Conservation (phyloP, 208 protist genomes). For the Strigomonas culicis region DNA sequence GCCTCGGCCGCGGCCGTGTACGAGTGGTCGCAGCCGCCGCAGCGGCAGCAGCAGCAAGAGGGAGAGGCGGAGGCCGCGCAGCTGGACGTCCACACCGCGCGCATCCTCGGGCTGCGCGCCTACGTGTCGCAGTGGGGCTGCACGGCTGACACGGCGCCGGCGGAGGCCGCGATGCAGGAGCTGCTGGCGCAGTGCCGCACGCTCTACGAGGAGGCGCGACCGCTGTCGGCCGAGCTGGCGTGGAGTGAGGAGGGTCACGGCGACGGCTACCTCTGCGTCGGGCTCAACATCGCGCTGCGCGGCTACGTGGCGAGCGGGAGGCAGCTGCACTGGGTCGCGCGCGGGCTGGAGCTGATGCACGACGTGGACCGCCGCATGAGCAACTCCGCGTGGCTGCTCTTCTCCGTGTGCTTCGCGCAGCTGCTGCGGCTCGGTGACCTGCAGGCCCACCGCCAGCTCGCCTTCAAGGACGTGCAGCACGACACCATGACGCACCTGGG, state of each 20-base stretch:
- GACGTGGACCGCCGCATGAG: slow-evolving; percentile 59
- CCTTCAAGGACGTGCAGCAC: slow-evolving; percentile 82
- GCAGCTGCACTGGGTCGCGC: slow-evolving; percentile 34
- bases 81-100: slow-evolving; percentile 42
- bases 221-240: slow-evolving; percentile 49
- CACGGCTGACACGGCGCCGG: slow-evolving; percentile 24
- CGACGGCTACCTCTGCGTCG: slow-evolving; percentile 81
- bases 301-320: slow-evolving; percentile 35
- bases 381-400: slow-evolving; percentile 83
- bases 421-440: slow-evolving; percentile 60
- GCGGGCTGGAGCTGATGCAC: slow-evolving; percentile 49
- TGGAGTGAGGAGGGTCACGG: slow-evolving; percentile 84
- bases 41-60: not conserved
- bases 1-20: slow-evolving; percentile 45
- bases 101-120: slow-evolving; percentile 72
- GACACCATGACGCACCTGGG: slow-evolving; percentile 89
- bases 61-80: slow-evolving; percentile 27
- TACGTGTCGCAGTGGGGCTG: slow-evolving; percentile 59
- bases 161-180: slow-evolving; percentile 21
- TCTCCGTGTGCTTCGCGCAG: slow-evolving; percentile 58
- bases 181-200: slow-evolving; percentile 41
- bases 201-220: slow-evolving; percentile 39
- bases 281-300: slow-evolving; percentile 65
- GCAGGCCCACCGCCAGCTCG: slow-evolving; percentile 61
- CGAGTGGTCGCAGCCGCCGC: slow-evolving; percentile 44